Evolutionary conservation across 2,329 filamentous ascomycete genomes (phyloP), one percentile per base, ranked within the genome.

Genomic region (Botrytis tulipae): DNA sequence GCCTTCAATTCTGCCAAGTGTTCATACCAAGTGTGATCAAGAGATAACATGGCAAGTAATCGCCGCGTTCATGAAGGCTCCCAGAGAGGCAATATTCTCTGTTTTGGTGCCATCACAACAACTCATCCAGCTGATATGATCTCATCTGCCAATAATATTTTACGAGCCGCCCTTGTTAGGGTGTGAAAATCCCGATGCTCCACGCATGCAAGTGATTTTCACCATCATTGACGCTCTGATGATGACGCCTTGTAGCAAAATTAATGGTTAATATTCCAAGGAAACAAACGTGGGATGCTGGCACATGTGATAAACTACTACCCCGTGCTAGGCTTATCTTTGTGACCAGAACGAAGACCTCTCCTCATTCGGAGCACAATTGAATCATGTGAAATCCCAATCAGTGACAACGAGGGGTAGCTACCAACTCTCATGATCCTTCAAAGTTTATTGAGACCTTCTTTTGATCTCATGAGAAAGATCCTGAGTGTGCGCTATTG

Each of bases 151-250:
- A n/a, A 46, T 22, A 25, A 66, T 10, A 5, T 18, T 35, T 1
- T 42, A 46, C n/a, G 61, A 72, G 51, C 20, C 70, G 61, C 70
- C 37, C 29, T 72, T 46, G 22, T 20, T 51, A 9, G 25, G 44
- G 35, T 37, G 29, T 54, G 29, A 37, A 44, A 32, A 46, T 42
- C 35, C 22, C 70, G 46, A 29, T 72, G 18, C 61, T 57, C 70
- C 70, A 72, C 61, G 67, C 61, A 72, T 44, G 61, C 37, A 67
- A n/a, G n/a, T 72, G 60, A 67, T 67, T 14, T 67, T 25, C n/a
- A 69, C n/a, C 40, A 18, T 35, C 25, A 44, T 72, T 67, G 61
- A 46, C 37, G 60, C 62, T 71, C 29, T 57, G n/a, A 42, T 72
- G 22, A 66, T 35, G 8, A 32, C 25, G 18, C 25, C 16, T 54